phyloP scores from a whole-genome alignment of 2,329 filamentous ascomycete species.

The Amauroascus verrucosus region DNA sequence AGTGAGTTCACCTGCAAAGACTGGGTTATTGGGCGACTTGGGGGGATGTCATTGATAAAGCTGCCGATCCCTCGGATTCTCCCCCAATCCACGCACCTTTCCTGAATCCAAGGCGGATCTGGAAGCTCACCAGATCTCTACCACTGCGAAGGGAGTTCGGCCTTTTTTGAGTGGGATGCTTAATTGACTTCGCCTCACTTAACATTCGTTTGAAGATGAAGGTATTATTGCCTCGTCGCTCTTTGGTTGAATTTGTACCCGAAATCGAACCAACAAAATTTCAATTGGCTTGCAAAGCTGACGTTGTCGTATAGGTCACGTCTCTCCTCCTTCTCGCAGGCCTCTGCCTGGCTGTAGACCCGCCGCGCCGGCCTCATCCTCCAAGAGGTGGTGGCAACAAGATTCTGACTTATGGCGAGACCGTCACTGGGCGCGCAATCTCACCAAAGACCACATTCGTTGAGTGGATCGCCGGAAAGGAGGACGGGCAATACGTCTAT shows the following conservation, averaged over 20 bases:
- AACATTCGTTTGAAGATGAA: conserved; percentile 12
- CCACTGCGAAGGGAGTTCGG: neutral
- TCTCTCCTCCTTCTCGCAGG: conserved; percentile 16
- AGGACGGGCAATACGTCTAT: conserved; percentile 54
- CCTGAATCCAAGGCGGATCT: conserved; percentile 7
- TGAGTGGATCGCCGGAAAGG: conserved; percentile 49
- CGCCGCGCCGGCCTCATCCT: conserved; percentile 45
- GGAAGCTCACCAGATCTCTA: conserved; percentile 4
- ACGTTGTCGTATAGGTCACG: conserved; percentile 1
- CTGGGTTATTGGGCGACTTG: neutral
- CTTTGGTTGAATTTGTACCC: neutral
- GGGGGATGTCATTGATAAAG: conserved; percentile 8
- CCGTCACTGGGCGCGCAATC: conserved; percentile 41
- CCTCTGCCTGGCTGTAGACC: conserved; percentile 34
- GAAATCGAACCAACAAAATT: neutral
- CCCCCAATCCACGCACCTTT: neutral
- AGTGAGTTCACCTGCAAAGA: neutral
- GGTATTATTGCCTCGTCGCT: conserved; percentile 1
- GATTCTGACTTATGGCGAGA: conserved; percentile 52
- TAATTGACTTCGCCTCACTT: conserved; percentile 1
- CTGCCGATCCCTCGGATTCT: conserved; percentile 5
- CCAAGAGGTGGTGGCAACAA: conserved; percentile 48
- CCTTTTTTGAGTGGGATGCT: conserved; percentile 3
- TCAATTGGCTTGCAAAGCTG: neutral
- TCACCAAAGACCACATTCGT: conserved; percentile 41